These are phyloP conservation scores for Candolleomyces eurysporus DNA, from an alignment of 768 basidiomycete species.

Conservation along the genomic window DNA sequence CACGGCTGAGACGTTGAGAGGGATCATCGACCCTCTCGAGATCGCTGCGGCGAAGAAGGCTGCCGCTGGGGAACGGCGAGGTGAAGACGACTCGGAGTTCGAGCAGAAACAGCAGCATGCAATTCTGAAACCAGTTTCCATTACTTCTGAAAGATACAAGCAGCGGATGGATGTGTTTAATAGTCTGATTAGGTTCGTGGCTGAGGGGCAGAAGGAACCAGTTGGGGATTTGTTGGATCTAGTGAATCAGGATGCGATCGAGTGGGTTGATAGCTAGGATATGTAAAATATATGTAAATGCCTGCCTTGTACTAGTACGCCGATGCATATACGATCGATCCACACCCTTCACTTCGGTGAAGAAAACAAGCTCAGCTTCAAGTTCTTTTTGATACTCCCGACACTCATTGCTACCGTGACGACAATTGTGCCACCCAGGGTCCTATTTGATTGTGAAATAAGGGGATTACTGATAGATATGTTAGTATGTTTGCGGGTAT, in stretches of 20 bases:
- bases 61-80: conserved; percentile 3
- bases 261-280: not conserved
- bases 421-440: no score
- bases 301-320: no score
- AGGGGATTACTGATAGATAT: no score
- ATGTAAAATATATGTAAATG: not conserved
- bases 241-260: conserved; percentile 39
- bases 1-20: conserved; percentile 21
- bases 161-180: conserved; percentile 75
- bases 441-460: no score
- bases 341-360: no score
- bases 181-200: conserved; percentile 59
- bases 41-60: not conserved
- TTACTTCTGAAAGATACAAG: conserved; percentile 47
- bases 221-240: conserved; percentile 59
- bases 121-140: conserved; percentile 17
- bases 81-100: not conserved
- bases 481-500: no score
- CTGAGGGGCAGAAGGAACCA: conserved; percentile 66
- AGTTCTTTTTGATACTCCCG: no score
- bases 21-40: conserved; percentile 26
- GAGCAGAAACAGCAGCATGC: not conserved
- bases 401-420: not conserved
- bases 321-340: no score
- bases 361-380: no score